Percentiles rank a stretch among this genome's conserved stretches.
Evolutionary conservation across 2,329 filamentous ascomycete species (phyloP).

Genomic region (Trichoderma sp.): DNA sequence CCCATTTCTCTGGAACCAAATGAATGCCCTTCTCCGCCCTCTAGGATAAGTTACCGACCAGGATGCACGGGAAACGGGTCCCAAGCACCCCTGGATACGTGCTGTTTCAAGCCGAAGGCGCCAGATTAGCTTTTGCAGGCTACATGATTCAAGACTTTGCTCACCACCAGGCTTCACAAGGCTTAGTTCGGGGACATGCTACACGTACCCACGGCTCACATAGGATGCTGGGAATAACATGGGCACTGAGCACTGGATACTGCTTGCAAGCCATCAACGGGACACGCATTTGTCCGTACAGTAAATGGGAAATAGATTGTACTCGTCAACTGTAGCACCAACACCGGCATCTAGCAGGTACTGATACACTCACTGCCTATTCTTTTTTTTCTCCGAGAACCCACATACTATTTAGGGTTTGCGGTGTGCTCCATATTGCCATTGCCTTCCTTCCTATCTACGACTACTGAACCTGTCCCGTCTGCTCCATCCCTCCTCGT

Average conservation of each 20-base stretch:
- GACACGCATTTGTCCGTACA: not conserved
- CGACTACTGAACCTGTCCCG: not conserved
- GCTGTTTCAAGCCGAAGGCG: conserved; percentile 15
- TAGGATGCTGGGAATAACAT: conserved; percentile 4
- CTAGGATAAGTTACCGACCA: not conserved
- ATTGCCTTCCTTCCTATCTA: not conserved
- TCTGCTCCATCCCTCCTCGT: not conserved
- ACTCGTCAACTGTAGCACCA: not conserved
- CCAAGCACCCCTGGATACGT: conserved; percentile 7
- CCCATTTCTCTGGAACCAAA: not conserved
- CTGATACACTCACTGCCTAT: not conserved
- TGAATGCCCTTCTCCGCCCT: not conserved
- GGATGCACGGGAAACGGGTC: not conserved
- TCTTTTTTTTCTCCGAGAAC: not conserved
- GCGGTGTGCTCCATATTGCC: not conserved
- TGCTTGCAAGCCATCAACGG: not conserved
- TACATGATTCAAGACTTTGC: conserved; percentile 12
- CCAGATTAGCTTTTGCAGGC: conserved; percentile 20
- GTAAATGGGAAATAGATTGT: not conserved
- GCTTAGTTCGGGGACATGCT: conserved; percentile 4
- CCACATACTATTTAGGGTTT: not conserved
- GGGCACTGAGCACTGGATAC: not conserved
- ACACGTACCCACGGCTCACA: not conserved
- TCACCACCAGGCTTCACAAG: conserved; percentile 15
- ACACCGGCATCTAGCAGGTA: not conserved